Evolutionary conservation across 1,284 basidiomycete genomes (phyloP), one percentile per base, ranked within the genome.

Genomic region (Cryptococcus sp.): DNA sequence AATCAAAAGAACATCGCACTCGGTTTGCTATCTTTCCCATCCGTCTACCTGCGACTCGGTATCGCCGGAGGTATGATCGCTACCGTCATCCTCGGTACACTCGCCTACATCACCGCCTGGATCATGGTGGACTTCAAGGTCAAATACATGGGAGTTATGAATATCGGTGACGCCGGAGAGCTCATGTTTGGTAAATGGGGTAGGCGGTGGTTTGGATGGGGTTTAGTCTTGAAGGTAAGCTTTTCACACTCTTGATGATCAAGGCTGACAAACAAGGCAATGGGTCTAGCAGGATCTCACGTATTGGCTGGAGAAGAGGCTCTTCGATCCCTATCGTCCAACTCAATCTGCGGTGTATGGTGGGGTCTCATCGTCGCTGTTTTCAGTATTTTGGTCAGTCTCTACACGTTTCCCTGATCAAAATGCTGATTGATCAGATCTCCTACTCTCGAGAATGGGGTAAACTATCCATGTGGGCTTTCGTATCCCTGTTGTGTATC

Each of bases 111-210:
- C 46, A 69, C 64, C 7, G 64, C 60, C 24, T 67, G 63, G 59
- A 69, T 67, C 56, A 63, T 68, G 60, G 62, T 70, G 48, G 66
- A 71, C 54, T 73, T 73, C 64, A 73, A 73, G 56, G 45, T 65
- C 45, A 55, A 56, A 21, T 65, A 70, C 56, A 66, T 66, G 61
- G 69, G 69, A 59, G 64, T 66, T 41, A 64, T 70, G 64, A 64
- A 73, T 60, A 67, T 61, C 34, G 68, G 63, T 50, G 69, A 73
- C 49, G 70, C 66, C 21, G 69, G 68, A 37, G 62, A 56, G 46
- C 56, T 73, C 45, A 59, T 73, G 42, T 69, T 66, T 46, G 70
- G 70, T 44, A 60, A 60, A 52, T 62, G 59, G 57, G 70, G 67
- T 31, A 54, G 56, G 32, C 56, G 60, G 34, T 58, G 67, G 40